phyloP scores from a whole-genome alignment of 2,329 filamentous ascomycete species.

The Penicillium hesseltinei region DNA sequence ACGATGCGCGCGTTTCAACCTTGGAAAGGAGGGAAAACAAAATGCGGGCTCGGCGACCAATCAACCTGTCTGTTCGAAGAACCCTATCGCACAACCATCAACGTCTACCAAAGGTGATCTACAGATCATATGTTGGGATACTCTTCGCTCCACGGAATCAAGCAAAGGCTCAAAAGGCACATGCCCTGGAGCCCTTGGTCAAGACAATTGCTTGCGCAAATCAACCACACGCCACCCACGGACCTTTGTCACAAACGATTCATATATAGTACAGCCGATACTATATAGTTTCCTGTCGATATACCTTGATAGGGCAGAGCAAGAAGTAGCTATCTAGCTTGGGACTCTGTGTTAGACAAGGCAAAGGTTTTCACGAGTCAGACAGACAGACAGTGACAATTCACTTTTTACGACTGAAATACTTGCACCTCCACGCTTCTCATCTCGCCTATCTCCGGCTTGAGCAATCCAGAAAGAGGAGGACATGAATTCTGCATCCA shows the following conservation, averaged over 20 bases:
- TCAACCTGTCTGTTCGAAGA: background rate
- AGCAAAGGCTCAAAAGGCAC: background rate
- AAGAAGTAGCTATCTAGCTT: slow-evolving; percentile 63
- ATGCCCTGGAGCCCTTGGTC: background rate
- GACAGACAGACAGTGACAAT: slow-evolving; percentile 37
- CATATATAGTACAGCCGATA: slow-evolving; percentile 48
- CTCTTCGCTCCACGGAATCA: background rate
- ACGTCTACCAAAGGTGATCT: background rate
- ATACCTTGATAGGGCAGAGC: slow-evolving; percentile 67
- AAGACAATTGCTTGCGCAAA: slow-evolving; percentile 14
- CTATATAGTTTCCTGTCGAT: slow-evolving; percentile 67
- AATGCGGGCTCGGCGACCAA: background rate
- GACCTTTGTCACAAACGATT: slow-evolving; percentile 40
- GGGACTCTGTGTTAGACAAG: slow-evolving; percentile 70
- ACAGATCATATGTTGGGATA: background rate
- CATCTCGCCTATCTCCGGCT: slow-evolving; percentile 22
- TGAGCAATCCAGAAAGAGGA: slow-evolving; percentile 8
- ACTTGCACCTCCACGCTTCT: slow-evolving; percentile 27
- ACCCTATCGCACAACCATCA: background rate
- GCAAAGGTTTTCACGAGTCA: slow-evolving; percentile 40
- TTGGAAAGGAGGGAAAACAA: background rate
- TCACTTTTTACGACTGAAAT: slow-evolving; percentile 39
- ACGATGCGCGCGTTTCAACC: background rate
- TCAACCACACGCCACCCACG: slow-evolving; percentile 24
- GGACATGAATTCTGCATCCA: slow-evolving; percentile 4